phyloP scores from a whole-genome alignment of 768 basidiomycete species.

The Boletus insuetus region DNA sequence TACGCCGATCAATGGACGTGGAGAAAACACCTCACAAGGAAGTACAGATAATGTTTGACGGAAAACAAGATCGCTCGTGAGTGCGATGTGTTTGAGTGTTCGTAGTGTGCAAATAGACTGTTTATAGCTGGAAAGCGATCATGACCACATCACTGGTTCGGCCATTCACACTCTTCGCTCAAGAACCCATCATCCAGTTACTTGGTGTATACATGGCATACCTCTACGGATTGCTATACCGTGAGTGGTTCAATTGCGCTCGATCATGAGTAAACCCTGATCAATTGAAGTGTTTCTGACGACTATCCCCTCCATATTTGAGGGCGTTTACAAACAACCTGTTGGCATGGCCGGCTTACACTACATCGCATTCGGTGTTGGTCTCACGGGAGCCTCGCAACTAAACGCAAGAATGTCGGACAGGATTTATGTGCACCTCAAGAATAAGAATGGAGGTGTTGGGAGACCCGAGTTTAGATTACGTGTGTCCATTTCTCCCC shows the following conservation, averaged over 20 bases:
- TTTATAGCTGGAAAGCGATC: slow-evolving; percentile 48
- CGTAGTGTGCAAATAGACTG: not conserved
- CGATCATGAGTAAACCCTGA: not conserved
- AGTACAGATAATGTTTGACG: slow-evolving; percentile 50
- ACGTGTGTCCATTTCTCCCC: slow-evolving; percentile 34
- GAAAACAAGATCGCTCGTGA: slow-evolving; percentile 40
- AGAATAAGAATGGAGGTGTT: slow-evolving; percentile 48
- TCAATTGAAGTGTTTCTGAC: slow-evolving; percentile 57
- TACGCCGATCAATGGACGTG: slow-evolving; percentile 43
- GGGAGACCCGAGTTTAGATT: slow-evolving; percentile 56
- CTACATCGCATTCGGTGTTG: slow-evolving; percentile 70
- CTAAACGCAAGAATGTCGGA: slow-evolving; percentile 58
- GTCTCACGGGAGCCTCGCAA: slow-evolving; percentile 51
- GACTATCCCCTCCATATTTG: slow-evolving; percentile 59
- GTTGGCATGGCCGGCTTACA: slow-evolving; percentile 63
- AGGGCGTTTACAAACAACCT: slow-evolving; percentile 48
- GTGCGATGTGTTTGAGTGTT: slow-evolving; percentile 14
- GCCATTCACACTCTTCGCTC: slow-evolving; percentile 62
- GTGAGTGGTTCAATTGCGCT: slow-evolving; percentile 34
- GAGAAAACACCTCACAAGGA: slow-evolving; percentile 41
- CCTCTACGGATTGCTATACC: slow-evolving; percentile 59
- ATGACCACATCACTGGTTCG: slow-evolving; percentile 54
- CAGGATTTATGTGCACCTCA: slow-evolving; percentile 47
- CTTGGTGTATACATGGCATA: slow-evolving; percentile 69
- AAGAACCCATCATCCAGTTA: slow-evolving; percentile 67